Evolutionary conservation across 176 grass and related monocot species (phyloP), one percentile per base, ranked within the genome.

Genomic region (Musa troglodytarum): DNA sequence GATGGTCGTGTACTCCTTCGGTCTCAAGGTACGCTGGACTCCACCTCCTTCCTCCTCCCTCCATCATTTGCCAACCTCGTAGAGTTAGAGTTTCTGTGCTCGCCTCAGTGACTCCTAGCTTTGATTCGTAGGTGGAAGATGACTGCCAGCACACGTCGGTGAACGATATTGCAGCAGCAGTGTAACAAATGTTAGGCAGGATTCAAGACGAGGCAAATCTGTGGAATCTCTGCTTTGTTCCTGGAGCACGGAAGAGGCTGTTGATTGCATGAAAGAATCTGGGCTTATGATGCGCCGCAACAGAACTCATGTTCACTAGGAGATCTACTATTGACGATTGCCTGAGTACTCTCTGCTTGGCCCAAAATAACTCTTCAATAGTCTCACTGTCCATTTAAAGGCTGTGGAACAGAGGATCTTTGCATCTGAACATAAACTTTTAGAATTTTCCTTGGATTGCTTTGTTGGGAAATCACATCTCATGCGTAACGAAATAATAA

Each of bases 1-100:
- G 79, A 86, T 77, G 84, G 91, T 88, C 65, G 49, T 99, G 34
- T 95, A 94, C 82, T 89, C 91, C 70, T 89, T 99, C 83, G 89
- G 91, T 75, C 85, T 99, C 6, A 99, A 95, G 91, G 96, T 99
- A 85, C 53, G 11, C 10, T 15, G 22, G 7, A 69, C 17, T 8
- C 49, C 0, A 28, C 4, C 11, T 52, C 28, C 52, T 25, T 16
- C 15, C 14, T 15, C 11, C 14, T 19, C 56, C 14, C 56, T 15
- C 7, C 16, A 59, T 59, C 56, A 10, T 59, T 19, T 15, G 56
- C 14, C 11, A 59, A 13, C 56, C 56, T 59, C 16, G 19, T 59
- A 59, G 56, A n/a, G 14, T 59, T 59, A 59, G 56, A n/a, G 14
- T 59, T 59, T 26, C 1, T 13, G 56, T 59, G 14, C 11, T 19